Percentiles rank a stretch among this genome's conserved stretches.
phyloP scores from a whole-genome alignment of 768 basidiomycete genomes.

The Wakefieldia striispora region DNA sequence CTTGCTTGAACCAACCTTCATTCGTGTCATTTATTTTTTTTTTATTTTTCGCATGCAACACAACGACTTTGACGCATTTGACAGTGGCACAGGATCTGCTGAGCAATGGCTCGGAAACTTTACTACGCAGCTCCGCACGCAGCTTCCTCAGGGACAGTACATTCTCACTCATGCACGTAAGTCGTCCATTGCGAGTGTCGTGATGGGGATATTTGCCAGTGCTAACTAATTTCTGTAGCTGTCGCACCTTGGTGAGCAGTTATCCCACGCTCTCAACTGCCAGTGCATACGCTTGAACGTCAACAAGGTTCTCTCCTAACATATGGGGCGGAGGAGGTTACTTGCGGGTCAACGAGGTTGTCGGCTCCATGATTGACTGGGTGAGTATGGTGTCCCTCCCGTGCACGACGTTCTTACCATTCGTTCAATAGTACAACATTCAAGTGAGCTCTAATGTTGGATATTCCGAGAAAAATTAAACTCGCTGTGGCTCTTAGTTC shows the following conservation, averaged over 20 bases:
- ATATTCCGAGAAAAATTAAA: neutral
- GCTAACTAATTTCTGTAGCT: neutral
- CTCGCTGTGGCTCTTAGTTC: constrained; percentile 3
- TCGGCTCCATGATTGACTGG: constrained; percentile 3
- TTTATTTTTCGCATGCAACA: no score
- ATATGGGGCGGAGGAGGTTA: neutral
- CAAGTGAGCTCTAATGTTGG: constrained; percentile 21
- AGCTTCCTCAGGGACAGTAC: constrained; percentile 28
- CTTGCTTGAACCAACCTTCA: neutral
- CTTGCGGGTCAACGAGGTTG: neutral
- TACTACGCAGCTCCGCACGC: constrained; percentile 26
- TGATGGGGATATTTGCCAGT: no score
- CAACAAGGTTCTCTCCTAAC: neutral
- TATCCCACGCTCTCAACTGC: no score
- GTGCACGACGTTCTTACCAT: neutral
- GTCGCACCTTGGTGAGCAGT: neutral
- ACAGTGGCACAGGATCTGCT: constrained; percentile 36
- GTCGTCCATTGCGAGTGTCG: neutral
- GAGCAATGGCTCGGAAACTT: constrained; percentile 32
- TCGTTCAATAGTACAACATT: constrained; percentile 38
- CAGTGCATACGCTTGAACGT: neutral
- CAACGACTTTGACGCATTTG: constrained; percentile 29
- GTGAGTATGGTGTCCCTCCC: neutral
- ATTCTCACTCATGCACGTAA: constrained; percentile 33
- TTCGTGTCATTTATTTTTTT: no score